These are phyloP conservation scores for Colletotrichum sp. DNA, from an alignment of 2,329 filamentous ascomycete genomes.

Conservation along the genomic window DNA sequence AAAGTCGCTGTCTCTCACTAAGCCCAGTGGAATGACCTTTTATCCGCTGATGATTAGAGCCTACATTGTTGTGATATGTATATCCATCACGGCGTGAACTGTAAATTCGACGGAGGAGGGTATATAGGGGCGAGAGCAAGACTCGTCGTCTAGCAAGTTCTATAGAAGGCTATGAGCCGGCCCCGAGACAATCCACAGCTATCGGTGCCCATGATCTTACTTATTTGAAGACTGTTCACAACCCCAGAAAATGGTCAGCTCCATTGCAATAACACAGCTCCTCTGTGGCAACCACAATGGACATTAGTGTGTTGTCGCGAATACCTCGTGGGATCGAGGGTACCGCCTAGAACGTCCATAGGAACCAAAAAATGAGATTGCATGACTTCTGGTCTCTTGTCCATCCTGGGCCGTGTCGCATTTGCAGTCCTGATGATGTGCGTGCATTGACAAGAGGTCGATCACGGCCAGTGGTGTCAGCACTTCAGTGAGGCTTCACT, in stretches of 20 bases:
- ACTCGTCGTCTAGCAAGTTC: background rate
- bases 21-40: background rate
- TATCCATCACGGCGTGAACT: background rate
- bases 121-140: background rate
- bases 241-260: background rate
- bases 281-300: background rate
- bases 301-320: background rate
- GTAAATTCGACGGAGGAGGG: background rate
- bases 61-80: background rate
- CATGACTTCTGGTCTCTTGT: background rate
- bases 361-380: background rate
- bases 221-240: rapidly evolving
- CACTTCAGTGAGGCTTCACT: background rate
- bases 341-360: background rate
- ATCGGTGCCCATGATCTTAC: background rate
- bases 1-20: background rate
- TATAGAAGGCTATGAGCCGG: background rate
- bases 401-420: background rate
- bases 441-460: background rate
- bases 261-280: rapidly evolving
- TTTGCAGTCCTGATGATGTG: background rate
- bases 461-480: background rate
- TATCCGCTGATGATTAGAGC: background rate
- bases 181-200: background rate
- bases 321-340: background rate